Evolutionary conservation across 768 basidiomycete genomes (phyloP), one percentile per base, ranked within the genome.

Genomic region (Leccinum boreale): DNA sequence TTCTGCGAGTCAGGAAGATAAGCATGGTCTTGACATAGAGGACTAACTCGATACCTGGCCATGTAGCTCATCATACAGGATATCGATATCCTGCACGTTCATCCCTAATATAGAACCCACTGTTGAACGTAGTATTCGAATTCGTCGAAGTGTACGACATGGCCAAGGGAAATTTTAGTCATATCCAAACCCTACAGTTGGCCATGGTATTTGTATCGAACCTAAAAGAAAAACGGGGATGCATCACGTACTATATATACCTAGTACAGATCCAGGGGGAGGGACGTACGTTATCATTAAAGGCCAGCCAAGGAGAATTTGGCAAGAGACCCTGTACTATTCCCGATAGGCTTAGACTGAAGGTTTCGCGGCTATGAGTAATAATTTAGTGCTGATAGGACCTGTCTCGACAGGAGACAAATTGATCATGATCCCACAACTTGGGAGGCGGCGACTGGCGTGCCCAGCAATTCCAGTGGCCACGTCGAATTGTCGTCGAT

Each of bases 1-100:
- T 48, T 10, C 6, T 42, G 36, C 24, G 49, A n/a, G 19, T 28
- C 8, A 62, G 7, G 23, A 62, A 42, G 36, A 47, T 31, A 31
- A 31, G 29, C 11, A 67, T 63, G 10, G 59, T 57, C 23, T 51
- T 59, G 56, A 67, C 49, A 15, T 67, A 68, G 5, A 67, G 50
- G 17, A 53, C 54, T 0, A 63, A 39, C 3, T 61, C 42, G 24
- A 63, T 29, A 29, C 4, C 11, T 29, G 11, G 10, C 21, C 21
- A 23, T 23, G 21, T 29, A 29, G 46, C 51, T 50, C 35, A 60
- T 63, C 63, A 29, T 66, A 66, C 31, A 66, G 14, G 15, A 65
- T 58, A 19, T 52, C 26, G 14, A 65, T 58, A 14, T 53, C 28
- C n/a, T 66, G 51, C 21, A 66, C 11, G 46, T 58, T 60, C 1